A percentile compares a stretch with the other conserved stretches of the same genome.
Evolutionary conservation across 768 basidiomycete species (phyloP).

Genomic region (Sistotremastrum suecicum): DNA sequence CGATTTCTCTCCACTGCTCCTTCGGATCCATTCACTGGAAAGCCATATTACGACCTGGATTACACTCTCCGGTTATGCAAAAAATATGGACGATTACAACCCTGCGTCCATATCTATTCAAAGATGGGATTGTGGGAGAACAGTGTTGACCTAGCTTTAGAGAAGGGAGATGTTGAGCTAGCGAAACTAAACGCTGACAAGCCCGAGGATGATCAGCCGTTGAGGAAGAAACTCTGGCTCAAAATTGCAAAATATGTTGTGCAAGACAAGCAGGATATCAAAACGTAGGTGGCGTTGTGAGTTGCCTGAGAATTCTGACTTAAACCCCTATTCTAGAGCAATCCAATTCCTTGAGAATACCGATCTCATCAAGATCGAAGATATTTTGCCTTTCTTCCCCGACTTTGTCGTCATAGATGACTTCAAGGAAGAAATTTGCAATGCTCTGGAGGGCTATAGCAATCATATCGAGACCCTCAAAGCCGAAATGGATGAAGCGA

Average conservation of each 20-base stretch:
- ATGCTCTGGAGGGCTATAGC: slow-evolving; percentile 88
- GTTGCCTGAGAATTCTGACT: not conserved
- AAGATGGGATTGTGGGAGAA: slow-evolving; percentile 97
- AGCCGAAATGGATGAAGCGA: slow-evolving; percentile 93
- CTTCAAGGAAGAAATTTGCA: slow-evolving; percentile 97
- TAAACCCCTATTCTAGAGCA: slow-evolving; percentile 38
- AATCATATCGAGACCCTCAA: slow-evolving; percentile 82
- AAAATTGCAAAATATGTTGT: slow-evolving; percentile 99
- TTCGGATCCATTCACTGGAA: slow-evolving; percentile 64
- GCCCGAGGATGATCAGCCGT: slow-evolving; percentile 76
- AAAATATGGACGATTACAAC: slow-evolving; percentile 60
- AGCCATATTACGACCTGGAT: slow-evolving; percentile 93
- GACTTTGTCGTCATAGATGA: slow-evolving; percentile 99
- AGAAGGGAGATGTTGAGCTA: slow-evolving; percentile 88
- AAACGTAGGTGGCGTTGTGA: slow-evolving; percentile 52
- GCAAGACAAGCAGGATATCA: slow-evolving; percentile 95
- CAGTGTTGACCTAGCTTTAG: slow-evolving; percentile 86
- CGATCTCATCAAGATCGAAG: slow-evolving; percentile 91
- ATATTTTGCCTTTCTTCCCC: slow-evolving; percentile 98
- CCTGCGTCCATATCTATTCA: slow-evolving; percentile 93
- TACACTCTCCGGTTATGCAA: slow-evolving; percentile 92
- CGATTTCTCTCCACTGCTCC: slow-evolving; percentile 78
- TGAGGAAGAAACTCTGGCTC: slow-evolving; percentile 92
- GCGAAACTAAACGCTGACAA: slow-evolving; percentile 93
- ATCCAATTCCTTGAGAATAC: slow-evolving; percentile 96